Evolutionary conservation across 345 rosid species (phyloP).

Genomic region (Lenwebbia sp.): DNA sequence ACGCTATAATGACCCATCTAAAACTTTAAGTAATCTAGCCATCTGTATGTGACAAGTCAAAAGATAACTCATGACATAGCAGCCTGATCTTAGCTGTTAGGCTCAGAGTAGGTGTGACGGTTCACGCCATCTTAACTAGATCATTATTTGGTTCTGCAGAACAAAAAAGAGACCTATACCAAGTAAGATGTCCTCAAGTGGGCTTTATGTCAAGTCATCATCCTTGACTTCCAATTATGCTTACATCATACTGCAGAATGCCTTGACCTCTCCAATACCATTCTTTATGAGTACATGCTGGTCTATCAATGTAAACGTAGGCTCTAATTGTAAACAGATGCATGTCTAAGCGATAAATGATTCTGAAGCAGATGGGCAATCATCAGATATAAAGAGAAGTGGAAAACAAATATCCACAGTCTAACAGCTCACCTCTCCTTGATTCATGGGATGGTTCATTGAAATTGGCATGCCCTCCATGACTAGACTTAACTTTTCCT

Average conservation of each 20-base stretch:
- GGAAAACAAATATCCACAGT: neutral
- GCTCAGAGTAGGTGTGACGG: neutral
- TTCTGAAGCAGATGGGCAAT: neutral
- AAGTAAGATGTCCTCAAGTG: neutral
- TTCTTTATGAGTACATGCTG: neutral
- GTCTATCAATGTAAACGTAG: neutral
- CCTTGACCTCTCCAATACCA: neutral
- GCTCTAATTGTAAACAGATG: neutral
- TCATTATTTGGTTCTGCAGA: neutral
- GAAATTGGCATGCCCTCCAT: neutral
- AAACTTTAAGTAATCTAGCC: neutral
- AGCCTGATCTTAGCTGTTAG: neutral
- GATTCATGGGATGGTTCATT: neutral
- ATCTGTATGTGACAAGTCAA: neutral
- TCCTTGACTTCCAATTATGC: neutral
- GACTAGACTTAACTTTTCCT: neutral
- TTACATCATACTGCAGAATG: neutral
- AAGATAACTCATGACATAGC: neutral
- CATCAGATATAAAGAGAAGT: neutral
- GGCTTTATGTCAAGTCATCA: neutral
- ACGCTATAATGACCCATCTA: neutral
- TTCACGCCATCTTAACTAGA: neutral
- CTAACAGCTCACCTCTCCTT: neutral
- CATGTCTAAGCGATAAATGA: neutral
- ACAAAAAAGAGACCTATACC: neutral